These are phyloP conservation scores for Trametes elegans DNA, from an alignment of 768 basidiomycete genomes.

Conservation along the genomic window DNA sequence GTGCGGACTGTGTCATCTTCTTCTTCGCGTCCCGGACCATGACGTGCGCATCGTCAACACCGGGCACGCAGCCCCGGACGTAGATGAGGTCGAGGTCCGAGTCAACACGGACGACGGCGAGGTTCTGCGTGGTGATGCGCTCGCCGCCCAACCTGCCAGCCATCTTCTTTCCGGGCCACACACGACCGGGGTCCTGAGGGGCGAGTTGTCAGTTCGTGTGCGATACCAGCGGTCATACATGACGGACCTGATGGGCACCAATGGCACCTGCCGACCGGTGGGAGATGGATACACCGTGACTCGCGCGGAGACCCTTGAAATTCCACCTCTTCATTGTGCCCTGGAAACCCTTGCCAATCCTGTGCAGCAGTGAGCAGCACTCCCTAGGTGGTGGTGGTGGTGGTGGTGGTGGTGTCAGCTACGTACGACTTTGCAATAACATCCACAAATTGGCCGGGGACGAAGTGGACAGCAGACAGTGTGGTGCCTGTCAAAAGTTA, in stretches of 20 bases:
- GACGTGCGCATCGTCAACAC: constrained; percentile 85
- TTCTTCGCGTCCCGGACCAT: constrained; percentile 88
- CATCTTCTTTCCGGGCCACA: constrained; percentile 99
- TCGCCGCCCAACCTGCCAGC: constrained; percentile 88
- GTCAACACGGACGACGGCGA: constrained; percentile 87
- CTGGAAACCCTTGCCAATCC: constrained; percentile 96
- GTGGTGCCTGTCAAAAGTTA: constrained; percentile 64
- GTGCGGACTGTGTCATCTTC: constrained; percentile 62
- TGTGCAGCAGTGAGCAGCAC: constrained; percentile 34
- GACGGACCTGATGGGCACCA: constrained; percentile 86
- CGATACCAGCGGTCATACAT: not conserved
- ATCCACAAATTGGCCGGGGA: constrained; percentile 95
- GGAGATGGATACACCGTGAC: constrained; percentile 94
- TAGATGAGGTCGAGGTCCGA: constrained; percentile 82
- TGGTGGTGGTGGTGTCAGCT: not conserved
- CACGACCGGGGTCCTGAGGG: constrained; percentile 86
- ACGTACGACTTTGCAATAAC: constrained; percentile 87
- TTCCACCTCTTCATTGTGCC: constrained; percentile 97
- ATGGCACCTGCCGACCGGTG: constrained; percentile 93
- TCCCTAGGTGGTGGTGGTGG: not conserved
- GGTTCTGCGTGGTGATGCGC: constrained; percentile 82
- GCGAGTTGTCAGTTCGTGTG: constrained; percentile 3
- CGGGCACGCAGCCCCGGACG: constrained; percentile 89
- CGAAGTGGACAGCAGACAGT: constrained; percentile 90
- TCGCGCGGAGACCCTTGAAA: constrained; percentile 86